Conservation (phyloP, 2,329 filamentous ascomycete species). For the Ophiosphaerella herpotricha region DNA sequence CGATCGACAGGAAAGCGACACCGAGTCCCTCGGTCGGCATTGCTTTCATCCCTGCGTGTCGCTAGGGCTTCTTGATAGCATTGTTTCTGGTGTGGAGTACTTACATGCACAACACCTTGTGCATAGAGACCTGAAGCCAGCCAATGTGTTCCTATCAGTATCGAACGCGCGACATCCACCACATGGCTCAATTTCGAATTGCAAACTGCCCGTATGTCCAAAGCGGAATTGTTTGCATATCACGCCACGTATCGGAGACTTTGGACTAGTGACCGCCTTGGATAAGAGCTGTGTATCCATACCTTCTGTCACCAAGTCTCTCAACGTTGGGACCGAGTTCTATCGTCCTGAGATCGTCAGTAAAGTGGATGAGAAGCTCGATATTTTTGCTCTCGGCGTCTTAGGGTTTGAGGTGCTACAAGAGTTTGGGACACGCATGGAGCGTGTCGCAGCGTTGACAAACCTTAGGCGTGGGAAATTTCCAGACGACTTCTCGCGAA, state of each 20-base stretch:
- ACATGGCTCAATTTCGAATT: constrained; percentile 53
- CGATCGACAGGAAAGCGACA: constrained; percentile 13
- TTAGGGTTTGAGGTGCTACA: constrained; percentile 66
- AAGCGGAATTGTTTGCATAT: constrained; percentile 48
- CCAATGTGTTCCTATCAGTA: constrained; percentile 68
- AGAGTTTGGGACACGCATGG: constrained; percentile 52
- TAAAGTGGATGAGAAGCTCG: constrained; percentile 57
- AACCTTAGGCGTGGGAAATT: constrained; percentile 40
- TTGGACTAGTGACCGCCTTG: constrained; percentile 66
- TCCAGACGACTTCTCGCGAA: constrained; percentile 30
- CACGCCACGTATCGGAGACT: constrained; percentile 69
- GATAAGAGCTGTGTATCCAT: constrained; percentile 40
- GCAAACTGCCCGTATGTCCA: constrained; percentile 54
- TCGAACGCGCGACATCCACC: constrained; percentile 41
- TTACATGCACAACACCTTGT: constrained; percentile 65
- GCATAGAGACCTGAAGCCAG: constrained; percentile 70
- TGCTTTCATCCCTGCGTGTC: constrained; percentile 66
- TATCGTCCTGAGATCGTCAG: constrained; percentile 57
- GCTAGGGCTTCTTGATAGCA: constrained; percentile 60
- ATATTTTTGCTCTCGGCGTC: constrained; percentile 66
- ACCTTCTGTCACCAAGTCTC: constrained; percentile 41
- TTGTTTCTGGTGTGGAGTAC: constrained; percentile 68
- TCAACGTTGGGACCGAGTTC: constrained; percentile 62
- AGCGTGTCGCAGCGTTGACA: constrained; percentile 44
- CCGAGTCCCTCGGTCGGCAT: constrained; percentile 50